Evolutionary conservation across 805 yeast genomes (phyloP).

Genomic region (Candida namnaoensis): DNA sequence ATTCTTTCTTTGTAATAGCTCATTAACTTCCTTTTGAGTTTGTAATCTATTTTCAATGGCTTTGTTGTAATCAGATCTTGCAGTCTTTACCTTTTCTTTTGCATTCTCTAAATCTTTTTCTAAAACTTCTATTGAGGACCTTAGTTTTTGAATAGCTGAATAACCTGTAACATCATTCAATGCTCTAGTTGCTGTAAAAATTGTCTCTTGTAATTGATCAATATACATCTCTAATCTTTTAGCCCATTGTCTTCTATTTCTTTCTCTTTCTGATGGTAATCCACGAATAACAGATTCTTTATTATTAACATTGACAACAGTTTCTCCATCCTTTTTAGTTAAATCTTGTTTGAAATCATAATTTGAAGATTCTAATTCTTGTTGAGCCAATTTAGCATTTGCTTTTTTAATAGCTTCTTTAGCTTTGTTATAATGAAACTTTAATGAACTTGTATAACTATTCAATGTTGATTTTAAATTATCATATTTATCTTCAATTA

Average conservation of each 20-base stretch:
- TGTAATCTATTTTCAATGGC: conserved; percentile 57
- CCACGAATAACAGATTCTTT: conserved; percentile 16
- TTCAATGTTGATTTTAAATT: conserved; percentile 7
- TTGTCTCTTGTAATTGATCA: conserved; percentile 47
- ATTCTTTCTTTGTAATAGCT: conserved; percentile 75
- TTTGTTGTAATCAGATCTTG: conserved; percentile 43
- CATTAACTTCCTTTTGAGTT: conserved; percentile 83
- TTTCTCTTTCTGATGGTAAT: conserved; percentile 35
- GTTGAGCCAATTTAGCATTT: conserved; percentile 25
- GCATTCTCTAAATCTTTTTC: conserved; percentile 45
- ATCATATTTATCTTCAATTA: conserved; percentile 8
- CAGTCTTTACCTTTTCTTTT: conserved; percentile 35
- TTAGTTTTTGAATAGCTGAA: conserved; percentile 64
- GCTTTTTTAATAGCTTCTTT: conserved; percentile 26
- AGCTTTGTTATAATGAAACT: conserved; percentile 18
- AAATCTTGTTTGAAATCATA: conserved; percentile 28
- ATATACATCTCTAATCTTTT: conserved; percentile 39
- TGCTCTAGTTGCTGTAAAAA: conserved; percentile 53
- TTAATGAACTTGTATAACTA: conserved; percentile 6
- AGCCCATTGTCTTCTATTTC: conserved; percentile 28
- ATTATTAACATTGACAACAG: conserved; percentile 16
- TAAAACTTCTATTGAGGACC: conserved; percentile 43
- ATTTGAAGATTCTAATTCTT: conserved; percentile 25
- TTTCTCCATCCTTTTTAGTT: conserved; percentile 6
- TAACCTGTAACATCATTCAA: conserved; percentile 92